Evolutionary conservation across 2,329 filamentous ascomycete species (phyloP).

Genomic region (Cryphonectria nitschkei): DNA sequence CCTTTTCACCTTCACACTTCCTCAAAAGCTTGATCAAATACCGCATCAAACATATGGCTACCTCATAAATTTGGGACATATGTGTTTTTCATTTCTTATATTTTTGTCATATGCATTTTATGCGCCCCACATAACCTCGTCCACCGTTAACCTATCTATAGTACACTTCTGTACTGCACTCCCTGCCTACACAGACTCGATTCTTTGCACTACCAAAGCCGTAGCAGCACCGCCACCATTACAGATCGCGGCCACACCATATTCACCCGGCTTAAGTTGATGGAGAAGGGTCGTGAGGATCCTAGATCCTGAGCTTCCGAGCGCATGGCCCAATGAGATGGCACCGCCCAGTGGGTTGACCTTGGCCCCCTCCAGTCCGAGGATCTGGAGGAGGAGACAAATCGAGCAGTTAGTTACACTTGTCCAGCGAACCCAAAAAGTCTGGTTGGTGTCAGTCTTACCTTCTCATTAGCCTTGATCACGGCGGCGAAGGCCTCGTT

Average conservation of each 20-base stretch:
- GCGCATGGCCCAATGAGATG: slow-evolving; percentile 87
- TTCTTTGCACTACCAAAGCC: slow-evolving; percentile 86
- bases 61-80: background rate
- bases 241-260: slow-evolving; percentile 94
- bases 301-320: slow-evolving; percentile 90
- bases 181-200: slow-evolving; percentile 57
- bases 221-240: slow-evolving; percentile 94
- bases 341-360: slow-evolving; percentile 91
- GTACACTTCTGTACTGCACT: background rate
- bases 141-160: background rate
- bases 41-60: background rate
- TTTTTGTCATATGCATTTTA: background rate
- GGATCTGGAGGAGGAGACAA: slow-evolving; percentile 56
- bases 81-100: background rate
- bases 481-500: slow-evolving; percentile 98
- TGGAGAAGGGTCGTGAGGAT: slow-evolving; percentile 90
- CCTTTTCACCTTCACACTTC: background rate
- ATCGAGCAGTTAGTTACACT: slow-evolving; percentile 2
- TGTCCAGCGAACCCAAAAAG: too few species aligned
- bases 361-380: slow-evolving; percentile 76
- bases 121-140: background rate
- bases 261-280: slow-evolving; percentile 89
- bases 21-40: background rate
- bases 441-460: slow-evolving; percentile 37
- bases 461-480: slow-evolving; percentile 92